Conservation (phyloP, 305 asterid genomes). For the Fraxinus paxiana region DNA sequence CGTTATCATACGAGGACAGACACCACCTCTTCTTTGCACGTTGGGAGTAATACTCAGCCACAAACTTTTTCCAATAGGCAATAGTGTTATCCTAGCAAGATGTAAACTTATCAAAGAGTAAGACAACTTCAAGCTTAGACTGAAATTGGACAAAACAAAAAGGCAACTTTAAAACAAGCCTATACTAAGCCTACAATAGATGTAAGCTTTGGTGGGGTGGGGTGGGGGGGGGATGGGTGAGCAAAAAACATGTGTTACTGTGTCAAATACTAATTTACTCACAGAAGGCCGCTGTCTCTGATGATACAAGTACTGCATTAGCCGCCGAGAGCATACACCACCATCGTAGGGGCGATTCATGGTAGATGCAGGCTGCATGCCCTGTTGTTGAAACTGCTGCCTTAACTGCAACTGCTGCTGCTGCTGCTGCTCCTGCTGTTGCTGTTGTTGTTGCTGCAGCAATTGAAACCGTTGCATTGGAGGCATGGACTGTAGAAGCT, state of each 20-base stretch:
- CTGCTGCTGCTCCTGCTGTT: conserved; percentile 26
- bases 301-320: conserved; percentile 87
- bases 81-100: conserved; percentile 67
- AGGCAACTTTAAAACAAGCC: neutral
- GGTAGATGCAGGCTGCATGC: conserved; percentile 56
- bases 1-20: conserved; percentile 75
- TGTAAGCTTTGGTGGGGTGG: neutral
- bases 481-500: conserved; percentile 27
- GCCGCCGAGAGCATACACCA: conserved; percentile 81
- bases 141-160: conserved; percentile 14
- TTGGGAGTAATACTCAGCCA: conserved; percentile 83
- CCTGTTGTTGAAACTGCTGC: conserved; percentile 69
- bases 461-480: conserved; percentile 34
- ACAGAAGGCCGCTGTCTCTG: conserved; percentile 86
- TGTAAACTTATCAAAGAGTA: conserved; percentile 10
- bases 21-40: conserved; percentile 96
- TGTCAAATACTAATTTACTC: conserved; percentile 34
- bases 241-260: neutral
- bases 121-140: neutral
- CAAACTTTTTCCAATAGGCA: conserved; percentile 92
- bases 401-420: conserved; percentile 60
- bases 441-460: conserved; percentile 11
- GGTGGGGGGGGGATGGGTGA: neutral
- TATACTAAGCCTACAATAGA: conserved; percentile 1
- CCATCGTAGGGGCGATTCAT: conserved; percentile 72